Conservation (phyloP, 139 green algal genomes). For the Micromonas commoda region DNA sequence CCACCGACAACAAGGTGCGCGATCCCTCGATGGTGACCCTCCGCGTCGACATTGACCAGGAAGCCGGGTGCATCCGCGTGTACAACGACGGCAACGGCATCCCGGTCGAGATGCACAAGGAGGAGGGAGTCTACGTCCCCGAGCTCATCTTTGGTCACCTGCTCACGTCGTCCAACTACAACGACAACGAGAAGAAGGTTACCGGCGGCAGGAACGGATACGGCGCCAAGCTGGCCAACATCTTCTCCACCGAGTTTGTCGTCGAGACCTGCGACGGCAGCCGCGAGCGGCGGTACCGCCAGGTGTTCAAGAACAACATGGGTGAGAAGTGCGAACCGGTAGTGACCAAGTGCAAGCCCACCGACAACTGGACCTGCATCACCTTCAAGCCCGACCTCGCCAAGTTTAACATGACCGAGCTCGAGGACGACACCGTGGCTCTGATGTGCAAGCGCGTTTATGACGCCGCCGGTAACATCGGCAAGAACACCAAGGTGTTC, state of each 20-base stretch:
- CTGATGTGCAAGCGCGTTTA: conserved; percentile 95
- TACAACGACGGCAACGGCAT: conserved; percentile 94
- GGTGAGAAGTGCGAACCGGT: conserved; percentile 55
- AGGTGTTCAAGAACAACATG: conserved; percentile 69
- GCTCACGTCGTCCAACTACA: conserved; percentile 96
- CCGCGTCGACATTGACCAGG: conserved; percentile 36
- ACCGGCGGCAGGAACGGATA: conserved; percentile 98
- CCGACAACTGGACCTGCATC: conserved; percentile 95
- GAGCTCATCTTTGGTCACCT: conserved; percentile 99
- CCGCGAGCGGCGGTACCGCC: conserved; percentile 73
- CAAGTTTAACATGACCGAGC: conserved; percentile 88
- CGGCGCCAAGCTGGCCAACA: conserved; percentile 98
- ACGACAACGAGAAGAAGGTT: conserved; percentile 96
- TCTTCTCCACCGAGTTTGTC: conserved; percentile 95
- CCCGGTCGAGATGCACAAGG: conserved; percentile 79
- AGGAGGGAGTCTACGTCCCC: conserved; percentile 89
- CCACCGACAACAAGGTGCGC: conserved; percentile 95
- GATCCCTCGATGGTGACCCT: conserved; percentile 88
- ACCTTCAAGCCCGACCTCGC: conserved; percentile 91
- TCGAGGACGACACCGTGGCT: conserved; percentile 72
- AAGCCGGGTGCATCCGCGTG: conserved; percentile 45
- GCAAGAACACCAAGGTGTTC: conserved; percentile 73
- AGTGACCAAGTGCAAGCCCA: conserved; percentile 76
- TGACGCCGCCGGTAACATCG: conserved; percentile 89
- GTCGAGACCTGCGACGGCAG: conserved; percentile 92